Base-by-base conservation (phyloP, 1,284 basidiomycete genomes). In the Malassezia vespertilionis region DNA sequence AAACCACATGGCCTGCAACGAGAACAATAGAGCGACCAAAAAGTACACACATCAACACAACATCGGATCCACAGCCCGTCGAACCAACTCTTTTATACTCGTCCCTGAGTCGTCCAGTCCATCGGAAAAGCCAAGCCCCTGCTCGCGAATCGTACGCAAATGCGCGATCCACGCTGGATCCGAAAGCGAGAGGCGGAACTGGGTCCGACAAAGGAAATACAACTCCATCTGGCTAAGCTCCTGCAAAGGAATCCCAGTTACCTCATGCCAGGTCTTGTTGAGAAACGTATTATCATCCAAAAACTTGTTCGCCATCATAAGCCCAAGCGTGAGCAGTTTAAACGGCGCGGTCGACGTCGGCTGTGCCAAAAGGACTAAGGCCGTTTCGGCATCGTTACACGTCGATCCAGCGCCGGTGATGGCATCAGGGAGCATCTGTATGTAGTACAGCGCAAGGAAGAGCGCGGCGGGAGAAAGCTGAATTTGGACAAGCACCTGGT, bases 291-390 rank as follows among this genome's bases (percentile, higher is more conserved):
- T 66, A 52, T 69, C 67, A 37, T 69, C 67, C n/a, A 69, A 38
- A 37, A 66, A 63, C 54, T 69, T 69, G 56, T 68, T 69, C 40
- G 65, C 61, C n/a, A 69, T 61, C 67, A 69, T 69, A 48, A 69
- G 50, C 18, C 67, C 67, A 5, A 69, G 44, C 2, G 63, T 63
- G 32, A 69, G 59, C 12, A 69, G 52, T 56, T 69, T 69, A 57
- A 69, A 69, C 1, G 67, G 67, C 33, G 64, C 58, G 1, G 67
- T 62, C 11, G 65, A 63, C 8, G 59, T 57, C 14, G 67, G 67
- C 44, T 65, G 57, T 2, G 62, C 61, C 24, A 68, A 58, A 17
- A 68, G 38, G 5, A 58, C 59, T n/a, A 58, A 39, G 24, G 61
- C 61, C 15, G 56, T 55, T 15, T 57, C 52, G 8, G 64, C 58